Percentiles rank a stretch among this genome's conserved stretches.
Evolutionary conservation across 495 filamentous ascomycete species (phyloP).

Genomic region (Tuber magnatum): DNA sequence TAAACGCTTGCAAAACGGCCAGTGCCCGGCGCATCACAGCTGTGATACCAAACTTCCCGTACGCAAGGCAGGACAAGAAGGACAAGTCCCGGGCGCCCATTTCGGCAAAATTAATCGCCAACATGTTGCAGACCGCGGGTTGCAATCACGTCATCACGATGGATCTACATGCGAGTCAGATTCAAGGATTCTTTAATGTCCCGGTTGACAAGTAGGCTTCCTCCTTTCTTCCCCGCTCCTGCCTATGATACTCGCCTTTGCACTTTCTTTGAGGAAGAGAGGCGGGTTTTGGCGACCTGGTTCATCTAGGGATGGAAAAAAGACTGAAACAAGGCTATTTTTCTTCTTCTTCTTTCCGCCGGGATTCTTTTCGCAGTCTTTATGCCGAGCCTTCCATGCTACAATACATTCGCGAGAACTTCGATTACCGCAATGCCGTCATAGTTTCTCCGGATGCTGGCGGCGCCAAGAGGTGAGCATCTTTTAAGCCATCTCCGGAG

Average conservation of each 20-base stretch:
- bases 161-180: conserved; percentile 72
- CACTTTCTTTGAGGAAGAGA: conserved; percentile 3
- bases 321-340: conserved; percentile 8
- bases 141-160: conserved; percentile 83
- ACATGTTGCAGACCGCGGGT: conserved; percentile 94
- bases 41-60: conserved; percentile 93
- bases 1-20: conserved; percentile 96
- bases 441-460: conserved; percentile 96
- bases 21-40: conserved; percentile 89
- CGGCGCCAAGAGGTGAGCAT: conserved; percentile 76
- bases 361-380: conserved; percentile 52
- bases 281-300: not conserved
- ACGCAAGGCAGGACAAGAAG: conserved; percentile 99
- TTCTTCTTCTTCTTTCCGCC: conserved; percentile 2
- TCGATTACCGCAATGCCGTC: conserved; percentile 73
- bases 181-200: conserved; percentile 94
- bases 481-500: not conserved
- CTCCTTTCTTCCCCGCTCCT: not conserved
- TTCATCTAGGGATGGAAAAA: not conserved
- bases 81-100: conserved; percentile 90
- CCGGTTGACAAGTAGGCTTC: conserved; percentile 60
- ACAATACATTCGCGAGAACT: conserved; percentile 81
- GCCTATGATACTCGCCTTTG: not conserved
- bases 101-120: conserved; percentile 88
- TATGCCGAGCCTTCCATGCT: conserved; percentile 93